phyloP scores from a whole-genome alignment of 1,284 basidiomycete genomes.

The Stygiomarasmius scandens region DNA sequence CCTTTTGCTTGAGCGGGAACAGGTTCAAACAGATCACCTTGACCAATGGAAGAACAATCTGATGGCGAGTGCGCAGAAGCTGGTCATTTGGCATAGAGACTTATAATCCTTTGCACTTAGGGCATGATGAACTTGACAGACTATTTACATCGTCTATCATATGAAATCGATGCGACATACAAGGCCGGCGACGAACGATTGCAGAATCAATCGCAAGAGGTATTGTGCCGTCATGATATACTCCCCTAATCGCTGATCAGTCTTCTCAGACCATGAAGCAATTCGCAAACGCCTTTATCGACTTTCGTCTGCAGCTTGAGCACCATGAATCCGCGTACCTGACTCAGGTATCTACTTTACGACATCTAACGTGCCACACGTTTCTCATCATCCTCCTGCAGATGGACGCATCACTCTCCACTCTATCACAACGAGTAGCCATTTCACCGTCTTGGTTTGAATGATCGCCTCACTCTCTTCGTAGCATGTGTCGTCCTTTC shows the following conservation, averaged over 20 bases:
- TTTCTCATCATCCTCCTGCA: background rate
- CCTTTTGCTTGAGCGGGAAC: conserved; percentile 49
- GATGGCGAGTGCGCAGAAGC: background rate
- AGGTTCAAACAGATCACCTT: conserved; percentile 24
- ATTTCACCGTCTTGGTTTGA: too few species aligned
- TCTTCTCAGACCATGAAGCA: background rate
- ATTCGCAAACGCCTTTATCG: background rate
- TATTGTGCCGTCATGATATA: background rate
- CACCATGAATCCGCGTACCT: background rate
- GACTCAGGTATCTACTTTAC: background rate
- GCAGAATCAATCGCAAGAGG: conserved; percentile 1
- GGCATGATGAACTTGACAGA: background rate
- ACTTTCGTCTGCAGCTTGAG: background rate
- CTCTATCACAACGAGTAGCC: conserved; percentile 1
- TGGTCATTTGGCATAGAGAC: background rate
- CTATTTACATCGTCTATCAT: background rate
- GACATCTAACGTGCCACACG: background rate
- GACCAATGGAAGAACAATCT: conserved; percentile 10
- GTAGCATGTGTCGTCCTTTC: conserved; percentile 1
- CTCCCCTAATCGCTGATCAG: too few species aligned
- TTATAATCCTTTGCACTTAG: background rate
- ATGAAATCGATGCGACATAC: background rate
- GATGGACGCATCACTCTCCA: conserved; percentile 5
- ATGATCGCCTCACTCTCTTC: too few species aligned
- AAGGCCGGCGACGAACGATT: background rate